A percentile compares a stretch with the other conserved stretches of the same genome.
phyloP scores from a whole-genome alignment of 192 early-diverging fungal species.

The Cladochytrium replicatum region DNA sequence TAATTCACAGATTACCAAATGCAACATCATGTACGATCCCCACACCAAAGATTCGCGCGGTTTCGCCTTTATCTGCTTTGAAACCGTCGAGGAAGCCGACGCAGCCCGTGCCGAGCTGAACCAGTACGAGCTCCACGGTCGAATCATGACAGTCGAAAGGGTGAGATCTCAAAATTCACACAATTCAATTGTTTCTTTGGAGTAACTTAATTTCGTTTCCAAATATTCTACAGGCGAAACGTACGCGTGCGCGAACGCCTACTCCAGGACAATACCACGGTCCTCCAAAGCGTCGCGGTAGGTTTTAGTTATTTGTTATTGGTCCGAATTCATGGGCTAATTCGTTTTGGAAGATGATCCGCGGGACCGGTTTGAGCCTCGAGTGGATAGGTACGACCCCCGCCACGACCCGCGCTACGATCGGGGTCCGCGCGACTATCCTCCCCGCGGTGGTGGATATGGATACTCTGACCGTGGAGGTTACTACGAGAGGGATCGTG shows the following conservation, averaged over 20 bases:
- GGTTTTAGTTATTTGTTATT: neutral
- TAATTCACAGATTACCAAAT: slow-evolving; percentile 47
- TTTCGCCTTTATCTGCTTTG: slow-evolving; percentile 41
- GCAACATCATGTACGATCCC: slow-evolving; percentile 68
- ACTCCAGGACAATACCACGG: slow-evolving; percentile 74
- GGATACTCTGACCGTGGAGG: slow-evolving; percentile 29
- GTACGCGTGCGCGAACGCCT: slow-evolving; percentile 57
- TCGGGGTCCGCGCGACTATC: slow-evolving; percentile 6
- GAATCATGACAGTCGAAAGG: slow-evolving; percentile 31
- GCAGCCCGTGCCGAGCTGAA: slow-evolving; percentile 23
- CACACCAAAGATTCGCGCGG: slow-evolving; percentile 65
- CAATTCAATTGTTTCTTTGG: slow-evolving; percentile 6
- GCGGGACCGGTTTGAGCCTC: slow-evolving; percentile 3
- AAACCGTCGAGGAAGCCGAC: slow-evolving; percentile 23
- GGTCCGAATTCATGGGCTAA: slow-evolving; percentile 1
- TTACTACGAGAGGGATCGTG: slow-evolving; percentile 21
- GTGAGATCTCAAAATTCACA: slow-evolving; percentile 8
- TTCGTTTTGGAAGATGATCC: slow-evolving; percentile 21
- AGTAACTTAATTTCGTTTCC: too few relatives aligned
- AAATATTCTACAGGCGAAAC: slow-evolving; percentile 52
- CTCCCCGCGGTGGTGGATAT: slow-evolving; percentile 18
- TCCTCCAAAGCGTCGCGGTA: slow-evolving; percentile 51
- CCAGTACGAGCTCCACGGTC: slow-evolving; percentile 23
- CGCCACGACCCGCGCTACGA: slow-evolving; percentile 33
- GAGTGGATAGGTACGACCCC: too few relatives aligned